Base-by-base conservation (phyloP, 129 eudicot species). In the Centaurea solstitialis region DNA sequence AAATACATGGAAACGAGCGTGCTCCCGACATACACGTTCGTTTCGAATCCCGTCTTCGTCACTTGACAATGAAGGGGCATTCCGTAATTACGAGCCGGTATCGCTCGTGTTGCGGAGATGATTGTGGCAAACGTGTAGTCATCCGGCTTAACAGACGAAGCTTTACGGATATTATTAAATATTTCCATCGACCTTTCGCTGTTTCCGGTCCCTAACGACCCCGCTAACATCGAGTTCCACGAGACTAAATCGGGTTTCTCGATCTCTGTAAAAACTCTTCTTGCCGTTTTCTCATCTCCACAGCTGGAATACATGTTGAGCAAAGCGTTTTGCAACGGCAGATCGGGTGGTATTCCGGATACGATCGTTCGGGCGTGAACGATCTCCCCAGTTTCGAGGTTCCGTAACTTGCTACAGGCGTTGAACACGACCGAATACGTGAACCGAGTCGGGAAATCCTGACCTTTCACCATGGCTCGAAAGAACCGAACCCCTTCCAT, bases 1-100 rank as follows among this genome's bases (percentile, higher is more conserved):
- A 92, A 90, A 79, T 94, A 94, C 98, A 94, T 92, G 22, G 97
- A 90, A 38, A 89, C 83, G 45, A 94, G 79, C 4, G 94, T 82
- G 81, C 98, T 94, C 57, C 87, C 96, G 3, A 92, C 85, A 75
- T 76, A 87, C 43, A 82, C 88, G 50, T 90, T 90, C 26, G 39
- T 79, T 6, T 78, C 89, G 9, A 77, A 84, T 22, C 99, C 97
- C 0, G 71, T 74, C 65, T 77, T 89, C 23, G 78, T 88, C 24
- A 87, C 82, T 80, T 85, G 92, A 24, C 88, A 91, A 85, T 94
- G 99, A 7, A 94, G 92, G 7, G 94, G 94, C 28, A 82, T 86
- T 39, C 99, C 99, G 70, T 85, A 87, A 28, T 35, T 35, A 43
- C 84, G 41, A 72, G 90, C 78, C 7, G 94, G 87, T 18, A 84